Evolutionary conservation across 1,139 yeast species (phyloP).

Genomic region (Yarrowia galli): DNA sequence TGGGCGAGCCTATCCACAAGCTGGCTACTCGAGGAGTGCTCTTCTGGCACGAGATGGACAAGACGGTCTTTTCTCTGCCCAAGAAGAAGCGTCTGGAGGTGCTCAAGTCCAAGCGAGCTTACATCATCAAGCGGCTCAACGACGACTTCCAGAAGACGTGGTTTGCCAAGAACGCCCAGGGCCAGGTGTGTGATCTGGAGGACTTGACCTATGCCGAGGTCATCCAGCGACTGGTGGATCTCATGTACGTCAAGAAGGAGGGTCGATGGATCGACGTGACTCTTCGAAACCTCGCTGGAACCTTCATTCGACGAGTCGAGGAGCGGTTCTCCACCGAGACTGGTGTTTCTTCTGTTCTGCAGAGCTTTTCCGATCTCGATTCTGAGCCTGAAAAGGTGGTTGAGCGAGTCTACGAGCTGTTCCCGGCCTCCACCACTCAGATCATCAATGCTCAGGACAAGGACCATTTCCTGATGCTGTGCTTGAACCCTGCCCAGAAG

Average conservation of each 20-base stretch:
- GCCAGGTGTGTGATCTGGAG: slow-evolving; percentile 84
- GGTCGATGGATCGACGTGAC: slow-evolving; percentile 87
- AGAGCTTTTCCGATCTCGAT: slow-evolving; percentile 72
- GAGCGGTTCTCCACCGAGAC: slow-evolving; percentile 80
- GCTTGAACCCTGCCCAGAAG: slow-evolving; percentile 86
- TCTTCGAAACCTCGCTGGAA: slow-evolving; percentile 86
- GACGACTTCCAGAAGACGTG: slow-evolving; percentile 98
- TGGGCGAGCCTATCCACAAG: slow-evolving; percentile 99
- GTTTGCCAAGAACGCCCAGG: slow-evolving; percentile 82
- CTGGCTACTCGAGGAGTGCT: slow-evolving; percentile 97
- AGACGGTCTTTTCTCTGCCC: slow-evolving; percentile 88
- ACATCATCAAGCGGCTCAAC: slow-evolving; percentile 83
- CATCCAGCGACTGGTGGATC: slow-evolving; percentile 83
- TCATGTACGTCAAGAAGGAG: slow-evolving; percentile 83
- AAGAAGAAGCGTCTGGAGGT: slow-evolving; percentile 87
- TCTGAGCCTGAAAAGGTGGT: slow-evolving; percentile 65
- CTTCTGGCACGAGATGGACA: slow-evolving; percentile 94
- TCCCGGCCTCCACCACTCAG: slow-evolving; percentile 78
- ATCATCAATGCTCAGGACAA: slow-evolving; percentile 94
- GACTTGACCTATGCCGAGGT: slow-evolving; percentile 97
- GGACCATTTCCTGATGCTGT: slow-evolving; percentile 86
- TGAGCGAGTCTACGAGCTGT: slow-evolving; percentile 66
- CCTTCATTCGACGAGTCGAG: slow-evolving; percentile 89
- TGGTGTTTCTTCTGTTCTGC: slow-evolving; percentile 67
- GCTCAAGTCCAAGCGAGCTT: slow-evolving; percentile 80